Evolutionary conservation across 2,329 filamentous ascomycete species (phyloP), one percentile per base, ranked within the genome.

Genomic region (Paramyrothecium roridum): DNA sequence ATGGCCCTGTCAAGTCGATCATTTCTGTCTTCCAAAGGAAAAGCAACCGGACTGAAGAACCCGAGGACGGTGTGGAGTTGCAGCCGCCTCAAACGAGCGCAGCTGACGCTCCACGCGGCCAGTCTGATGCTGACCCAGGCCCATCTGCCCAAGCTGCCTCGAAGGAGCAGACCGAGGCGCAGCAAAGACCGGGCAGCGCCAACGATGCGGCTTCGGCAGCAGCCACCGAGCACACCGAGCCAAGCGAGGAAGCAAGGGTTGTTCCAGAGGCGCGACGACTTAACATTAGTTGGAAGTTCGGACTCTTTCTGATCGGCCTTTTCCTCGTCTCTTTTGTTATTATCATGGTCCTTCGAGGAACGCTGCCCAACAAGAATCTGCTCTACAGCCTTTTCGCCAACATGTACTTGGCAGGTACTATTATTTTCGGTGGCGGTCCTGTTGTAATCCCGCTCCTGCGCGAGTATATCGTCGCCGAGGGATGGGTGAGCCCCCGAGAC

Each of bases 361-460:
- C 64, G 57, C 70, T 71, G 50, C 56, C 69, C 1, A 47, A 65
- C 12, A 71, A 70, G 0, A 75, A 82, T 0, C 70, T 84, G 0
- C 69, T 79, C 0, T 84, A 84, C 61, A 75, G 80, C 50, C 78
- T 91, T 23, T 91, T 91, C 62, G 77, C 86, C 7, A 91, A 89
- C 67, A 81, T 91, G 71, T 90, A 87, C 63, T 82, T 91, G 0
- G 88, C 88, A 0, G 88, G 88, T 0, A 91, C 88, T 2, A 81
- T 87, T 55, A 86, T 85, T 59, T 84, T 86, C 51, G 85, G 85
- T 3, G 84, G 85, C 3, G 85, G 85, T 0, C 85, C 85, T 0
- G 84, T 87, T 1, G 85, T 88, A 0, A 86, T 88, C 48, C 85
- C 85, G 0, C 75, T 88, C 0, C 73, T 88, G 2, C 76, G 83